Base-by-base conservation (phyloP, 352 stramenopile genomes). In the Phytopythium kandeliae region DNA sequence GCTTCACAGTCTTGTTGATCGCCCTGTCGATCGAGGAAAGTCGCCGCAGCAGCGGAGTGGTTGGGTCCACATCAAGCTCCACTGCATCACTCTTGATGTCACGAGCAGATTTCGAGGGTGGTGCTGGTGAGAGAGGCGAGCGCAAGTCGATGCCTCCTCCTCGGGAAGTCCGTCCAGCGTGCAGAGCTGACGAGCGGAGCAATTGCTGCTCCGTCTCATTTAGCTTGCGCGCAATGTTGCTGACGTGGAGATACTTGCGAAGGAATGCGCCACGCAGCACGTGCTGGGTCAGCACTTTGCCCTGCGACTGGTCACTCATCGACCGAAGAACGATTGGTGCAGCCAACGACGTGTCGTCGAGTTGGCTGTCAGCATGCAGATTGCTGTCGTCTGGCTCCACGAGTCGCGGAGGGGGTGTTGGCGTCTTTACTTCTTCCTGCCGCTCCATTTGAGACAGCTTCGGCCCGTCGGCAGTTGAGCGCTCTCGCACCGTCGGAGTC, bases 191-290 rank as follows among this genome's bases (percentile, higher is more conserved):
- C 2, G 45, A 63, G 28, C 64, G 65, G 7, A 85, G 51, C 11
- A 65, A 55, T 15, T 82, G 68, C 26, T 80, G 68, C 49, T 89
- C 74, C 0, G 72, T 85, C 36, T 89, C 77, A 38, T 78, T 84
- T 36, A 86, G 62, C 47, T 72, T 84, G 7, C 71, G 71, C n/a
- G 68, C 60, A 53, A 89, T 74, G 47, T 80, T 85, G 47, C 59
- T 85, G 1, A 67, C 62, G 47, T 89, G 73, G 1, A 89, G 58
- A 52, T 86, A 85, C 57, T 85, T 86, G 48, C 74, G 72, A 21
- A 89, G 54, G 36, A 85, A 78, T 8, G 76, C 64, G n/a, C 74
- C 66, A 0, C 74, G 72, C 0, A 84, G 51, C 4, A 89, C 63
- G 48, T 88, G 77, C 25, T 86, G 74, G 0, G 63, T 65, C 43